Base-by-base conservation (phyloP, 192 early-diverging fungal species). In the Entomortierella parvispora region DNA sequence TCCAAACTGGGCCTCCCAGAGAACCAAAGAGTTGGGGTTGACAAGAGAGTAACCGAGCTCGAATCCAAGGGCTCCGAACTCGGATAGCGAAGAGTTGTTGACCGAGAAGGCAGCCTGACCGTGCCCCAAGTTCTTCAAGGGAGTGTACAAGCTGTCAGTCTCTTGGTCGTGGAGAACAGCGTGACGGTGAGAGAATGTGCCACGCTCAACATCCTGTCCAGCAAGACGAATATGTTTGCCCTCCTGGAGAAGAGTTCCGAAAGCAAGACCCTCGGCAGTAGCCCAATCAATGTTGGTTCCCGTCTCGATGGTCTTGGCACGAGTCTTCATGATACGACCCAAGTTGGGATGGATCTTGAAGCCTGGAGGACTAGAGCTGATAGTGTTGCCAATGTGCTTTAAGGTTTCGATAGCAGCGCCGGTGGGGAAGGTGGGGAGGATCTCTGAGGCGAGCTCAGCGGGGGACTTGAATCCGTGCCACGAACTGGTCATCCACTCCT, bases 1-100 rank as follows among this genome's bases (percentile, higher is more conserved):
- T 63, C 97, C 97, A 71, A 99, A 98, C 86, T 99, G 96, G 15
- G 95, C 97, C 83, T 99, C 97, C 96, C 96, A 99, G 67, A 97
- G 85, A 32, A 98, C 88, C 47, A 98, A 88, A 51, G 96, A 87
- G 83, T 97, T 93, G 47, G 97, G 96, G 86, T 93, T 93, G 50
- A 93, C 94, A 77, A 98, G 85, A 25, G 94, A 96, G 84, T 98
- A 98, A 44, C 97, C 97, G 11, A 97, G 90, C 86, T 99, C 97
- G 71, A 97, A 99, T 31, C 97, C 97, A 55, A 99, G 85, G 55
- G 86, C 91, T 65, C 96, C 97, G 81, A 89, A 99, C 82, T 99
- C 97, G 29, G 96, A 97, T 46, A 99, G 86, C 10, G 94, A 95
- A 44, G 96, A 98, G 89, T 99, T 99, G 88, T 83, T 91, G 67